Evolutionary conservation across 257 asterid species (phyloP).

Genomic region (Solanum okadae): DNA sequence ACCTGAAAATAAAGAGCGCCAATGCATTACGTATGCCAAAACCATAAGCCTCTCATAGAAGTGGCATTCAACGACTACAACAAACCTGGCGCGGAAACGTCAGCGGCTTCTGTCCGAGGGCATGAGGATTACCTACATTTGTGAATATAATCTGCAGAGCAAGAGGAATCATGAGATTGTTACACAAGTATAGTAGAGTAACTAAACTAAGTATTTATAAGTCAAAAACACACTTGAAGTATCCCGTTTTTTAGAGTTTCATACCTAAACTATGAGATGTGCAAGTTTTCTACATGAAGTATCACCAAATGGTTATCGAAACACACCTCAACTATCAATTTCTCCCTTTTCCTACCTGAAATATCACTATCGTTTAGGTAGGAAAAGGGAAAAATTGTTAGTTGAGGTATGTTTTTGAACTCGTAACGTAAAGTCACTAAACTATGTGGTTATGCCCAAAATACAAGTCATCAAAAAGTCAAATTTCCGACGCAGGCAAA

Average conservation of each 20-base stretch:
- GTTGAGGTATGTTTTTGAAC: too few relatives aligned
- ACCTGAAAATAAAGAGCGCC: conserved; percentile 33
- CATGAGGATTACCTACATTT: conserved; percentile 94
- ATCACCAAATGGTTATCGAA: too few relatives aligned
- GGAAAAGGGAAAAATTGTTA: too few relatives aligned
- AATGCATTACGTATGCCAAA: background rate
- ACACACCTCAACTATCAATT: background rate
- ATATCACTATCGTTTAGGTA: background rate
- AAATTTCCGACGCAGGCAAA: too few relatives aligned
- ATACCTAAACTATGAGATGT: too few relatives aligned
- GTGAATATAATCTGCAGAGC: conserved; percentile 71
- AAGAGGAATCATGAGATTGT: background rate
- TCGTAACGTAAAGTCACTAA: background rate
- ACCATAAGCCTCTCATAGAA: background rate
- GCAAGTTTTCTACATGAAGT: accelerated
- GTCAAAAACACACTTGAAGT: background rate
- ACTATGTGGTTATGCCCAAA: background rate
- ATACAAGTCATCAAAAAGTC: background rate
- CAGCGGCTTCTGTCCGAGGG: conserved; percentile 88
- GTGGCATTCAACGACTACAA: background rate
- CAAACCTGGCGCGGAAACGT: conserved; percentile 90
- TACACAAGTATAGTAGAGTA: background rate
- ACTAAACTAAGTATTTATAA: background rate
- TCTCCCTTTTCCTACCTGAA: background rate
- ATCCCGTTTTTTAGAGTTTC: background rate